phyloP scores from a whole-genome alignment of 176 grass and related monocot species.

The Lolium rigidum region DNA sequence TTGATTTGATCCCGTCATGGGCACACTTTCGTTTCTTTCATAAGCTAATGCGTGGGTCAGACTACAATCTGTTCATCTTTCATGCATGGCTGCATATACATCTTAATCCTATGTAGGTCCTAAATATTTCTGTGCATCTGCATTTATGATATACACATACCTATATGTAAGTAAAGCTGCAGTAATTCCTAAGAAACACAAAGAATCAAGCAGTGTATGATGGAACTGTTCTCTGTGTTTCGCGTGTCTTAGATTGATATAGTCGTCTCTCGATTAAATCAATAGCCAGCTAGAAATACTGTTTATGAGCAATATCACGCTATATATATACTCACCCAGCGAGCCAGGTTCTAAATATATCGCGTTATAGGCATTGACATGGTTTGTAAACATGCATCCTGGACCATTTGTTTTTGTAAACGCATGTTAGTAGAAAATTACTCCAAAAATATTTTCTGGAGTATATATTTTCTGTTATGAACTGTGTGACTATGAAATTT shows the following conservation, averaged over 20 bases:
- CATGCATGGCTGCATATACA: neutral
- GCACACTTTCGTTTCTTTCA: neutral
- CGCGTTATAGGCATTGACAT: neutral
- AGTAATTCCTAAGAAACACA: neutral
- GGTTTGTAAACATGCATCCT: neutral
- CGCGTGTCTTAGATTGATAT: neutral
- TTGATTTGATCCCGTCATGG: constrained; percentile 1
- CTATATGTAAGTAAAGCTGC: neutral
- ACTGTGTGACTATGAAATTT: neutral
- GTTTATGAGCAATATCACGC: neutral
- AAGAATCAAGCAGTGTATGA: neutral
- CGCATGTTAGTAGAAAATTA: neutral
- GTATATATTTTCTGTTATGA: too few relatives aligned
- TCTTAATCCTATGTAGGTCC: neutral
- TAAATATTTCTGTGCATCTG: neutral
- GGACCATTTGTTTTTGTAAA: neutral
- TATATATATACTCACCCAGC: neutral
- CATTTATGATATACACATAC: neutral
- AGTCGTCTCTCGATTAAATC: neutral
- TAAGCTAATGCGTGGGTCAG: neutral
- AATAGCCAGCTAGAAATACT: neutral
- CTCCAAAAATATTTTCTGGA: too few relatives aligned
- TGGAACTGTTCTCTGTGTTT: neutral
- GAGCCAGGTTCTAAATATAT: neutral
- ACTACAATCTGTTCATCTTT: neutral